Base-by-base conservation (phyloP, 2,329 filamentous ascomycete genomes). In the Cylindrodendrum hubeiense region DNA sequence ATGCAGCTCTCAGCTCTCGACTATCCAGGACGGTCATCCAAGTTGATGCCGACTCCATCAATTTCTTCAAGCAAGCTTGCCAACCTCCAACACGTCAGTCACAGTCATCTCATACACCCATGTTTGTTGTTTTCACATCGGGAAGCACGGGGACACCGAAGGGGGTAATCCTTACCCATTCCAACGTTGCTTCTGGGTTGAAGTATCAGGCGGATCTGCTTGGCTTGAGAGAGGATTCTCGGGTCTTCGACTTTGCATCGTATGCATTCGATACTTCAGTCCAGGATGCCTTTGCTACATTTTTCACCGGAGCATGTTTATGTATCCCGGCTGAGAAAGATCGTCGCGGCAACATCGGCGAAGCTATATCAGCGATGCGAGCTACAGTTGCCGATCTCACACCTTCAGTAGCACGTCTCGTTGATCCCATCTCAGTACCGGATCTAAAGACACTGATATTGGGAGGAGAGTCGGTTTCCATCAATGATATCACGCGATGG, bases 261-360 rank as follows among this genome's bases (percentile, higher is more conserved):
- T 44, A 55, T 5, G 39, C 33, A 2, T 39, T 53, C n/a, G 52
- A 60, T 28, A 26, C 58, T 33, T 39, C 44, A n/a, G 68, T 68
- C 3, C 34, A 64, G 26, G 67, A 67, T 5, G 21, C 49, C n/a
- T 59, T 67, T 22, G 60, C 63, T 5, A 89, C 77, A 0, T 86
- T 68, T 24, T 41, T 70, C 37, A 85, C 83, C 54, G 86, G 79
- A n/a, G 66, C 52, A 9, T 66, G 63, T 17, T 3, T 68, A 2
- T 68, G 66, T n/a, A 47, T 67, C 3, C 66, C 64, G 9, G 56
- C 60, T 33, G 60, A 68, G 5, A 8, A 54, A 13, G 66, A 63
- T 28, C 60, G 63, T 4, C 55, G 33, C 7, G 49, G 44, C 8
- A 61, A 63, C 26, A 19, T 65, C 15, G 30, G 19, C 1, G 51